Base-by-base conservation (phyloP, 257 asterid genomes). In the Penstemon eatonii region DNA sequence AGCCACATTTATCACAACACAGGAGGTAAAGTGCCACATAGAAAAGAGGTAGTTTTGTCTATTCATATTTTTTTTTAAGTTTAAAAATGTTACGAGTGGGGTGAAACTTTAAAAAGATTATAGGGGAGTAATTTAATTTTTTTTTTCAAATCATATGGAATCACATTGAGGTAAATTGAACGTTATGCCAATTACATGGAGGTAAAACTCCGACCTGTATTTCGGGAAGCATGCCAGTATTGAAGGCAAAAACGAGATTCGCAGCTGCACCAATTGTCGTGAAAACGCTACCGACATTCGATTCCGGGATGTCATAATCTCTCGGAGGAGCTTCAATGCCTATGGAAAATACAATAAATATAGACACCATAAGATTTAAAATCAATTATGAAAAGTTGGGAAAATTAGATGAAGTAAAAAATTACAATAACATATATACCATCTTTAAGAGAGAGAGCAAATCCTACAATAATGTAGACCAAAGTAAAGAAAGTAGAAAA, bases 161-260 rank as follows among this genome's bases (percentile, higher is more conserved):
- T 15, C 18, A 15, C 18, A 15, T 15, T 15, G 18, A 15, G 18
- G 18, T 15, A 15, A 15, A 15, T 15, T 0, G 18, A 15, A 15
- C 18, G 0, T 15, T 15, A 15, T 15, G 18, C 18, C 18, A 15
- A 15, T 15, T 15, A 15, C 18, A 15, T 15, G 0, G 18, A 0
- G 18, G 18, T 15, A 15, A 15, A 15, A 15, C 0, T 15, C 49
- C 7, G 8, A 87, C 98, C 95, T 89, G 98, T 75, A 92, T 89
- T 87, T 92, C 98, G 3, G 98, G 98, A 73, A 92, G 90, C 98
- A 92, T 92, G 78, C 98, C 98, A 3, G 98, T 92, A 68, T 92
- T 92, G 84, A 89, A 92, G 68, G 98, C 89, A 47, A 92, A 92
- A 15, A 92, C 93, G 37, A 89, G 95, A 77, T 87, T 92, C 45